Base-by-base conservation (phyloP, 202 grass and related monocot genomes). In the Zoysia matrella region DNA sequence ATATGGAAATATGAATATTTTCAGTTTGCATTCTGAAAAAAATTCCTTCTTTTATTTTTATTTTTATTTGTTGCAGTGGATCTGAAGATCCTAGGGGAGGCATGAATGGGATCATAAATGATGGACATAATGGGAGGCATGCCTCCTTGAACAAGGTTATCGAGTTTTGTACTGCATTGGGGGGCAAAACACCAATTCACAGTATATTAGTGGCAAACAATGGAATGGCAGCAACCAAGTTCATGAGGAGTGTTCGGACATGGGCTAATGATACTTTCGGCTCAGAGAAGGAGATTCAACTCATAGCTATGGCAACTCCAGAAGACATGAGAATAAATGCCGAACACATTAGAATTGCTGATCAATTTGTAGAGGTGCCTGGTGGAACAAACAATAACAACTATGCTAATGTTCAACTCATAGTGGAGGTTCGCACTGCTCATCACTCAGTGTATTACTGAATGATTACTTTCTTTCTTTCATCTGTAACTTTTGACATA, bases 311-410 rank as follows among this genome's bases (percentile, higher is more conserved):
- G 89, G 92, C 92, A 71, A 91, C 92, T 83, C 84, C 92, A 1
- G 92, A 94, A 71, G 92, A 94, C 82, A 77, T 94, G 82, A 94
- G 84, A 61, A 94, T 94, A 73, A 94, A 94, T 91, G 92, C 92
- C 60, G 89, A 94, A 12, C 89, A 94, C 80, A 94, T 94, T 85
- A 89, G 92, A 69, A 91, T 91, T 56, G 92, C 92, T n/a, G 92
- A 94, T 89, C 89, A 94, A 80, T 94, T 94, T 77, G 89, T 91
- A 58, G 92, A 94, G 78, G 92, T 94, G 51, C 84, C 92, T 67
- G 92, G 92, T 56, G 92, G 89, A 83, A 94, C 92, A 75, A 94
- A 94, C 61, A 94, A 93, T 68, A 94, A 94, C 65, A 94, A 94
- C 65, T 94, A 94, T 77, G 92, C 89, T 44, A 94, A 94, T 83